A percentile compares a stretch with the other conserved stretches of the same genome.
These are phyloP conservation scores for Macrotyloma uniflorum DNA, from an alignment of 306 rosid species.

Conservation along the genomic window DNA sequence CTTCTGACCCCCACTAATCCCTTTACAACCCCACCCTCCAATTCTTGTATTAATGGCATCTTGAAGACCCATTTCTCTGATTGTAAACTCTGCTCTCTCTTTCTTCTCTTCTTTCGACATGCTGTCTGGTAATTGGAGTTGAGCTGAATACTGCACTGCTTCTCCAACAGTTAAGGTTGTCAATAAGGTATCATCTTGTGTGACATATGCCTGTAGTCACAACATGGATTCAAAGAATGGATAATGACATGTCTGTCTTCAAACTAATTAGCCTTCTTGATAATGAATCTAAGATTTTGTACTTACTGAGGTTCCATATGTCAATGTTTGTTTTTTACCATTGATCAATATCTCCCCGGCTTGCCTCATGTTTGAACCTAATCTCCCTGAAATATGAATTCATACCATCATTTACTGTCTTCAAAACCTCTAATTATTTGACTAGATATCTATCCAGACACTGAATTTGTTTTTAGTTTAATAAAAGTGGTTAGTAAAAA, in stretches of 20 bases:
- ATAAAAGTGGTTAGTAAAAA: no score
- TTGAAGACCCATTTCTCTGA: slow-evolving; percentile 55
- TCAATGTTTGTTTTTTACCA: slow-evolving; percentile 37
- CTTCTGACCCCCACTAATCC: slow-evolving; percentile 58
- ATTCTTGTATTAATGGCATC: slow-evolving; percentile 53
- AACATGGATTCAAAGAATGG: not conserved
- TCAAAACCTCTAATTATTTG: not conserved
- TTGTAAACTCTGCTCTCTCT: slow-evolving; percentile 48
- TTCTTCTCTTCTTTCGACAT: slow-evolving; percentile 48
- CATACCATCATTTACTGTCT: not conserved
- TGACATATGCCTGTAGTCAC: slow-evolving; percentile 44
- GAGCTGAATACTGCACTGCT: slow-evolving; percentile 56
- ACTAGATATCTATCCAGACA: no score
- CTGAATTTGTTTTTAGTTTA: no score
- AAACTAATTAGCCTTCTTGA: not conserved
- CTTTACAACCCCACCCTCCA: slow-evolving; percentile 59
- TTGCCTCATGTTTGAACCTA: slow-evolving; percentile 42
- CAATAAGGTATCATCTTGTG: slow-evolving; percentile 49
- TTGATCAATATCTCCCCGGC: slow-evolving; percentile 42
- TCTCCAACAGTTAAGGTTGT: slow-evolving; percentile 49
- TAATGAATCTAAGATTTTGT: not conserved
- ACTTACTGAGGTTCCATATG: slow-evolving; percentile 48
- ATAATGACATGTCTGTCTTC: not conserved
- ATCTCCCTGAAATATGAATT: slow-evolving; percentile 41
- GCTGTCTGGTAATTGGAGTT: slow-evolving; percentile 50